Evolutionary conservation across 2,329 filamentous ascomycete genomes (phyloP).

Genomic region (Fusarium subtropicale): DNA sequence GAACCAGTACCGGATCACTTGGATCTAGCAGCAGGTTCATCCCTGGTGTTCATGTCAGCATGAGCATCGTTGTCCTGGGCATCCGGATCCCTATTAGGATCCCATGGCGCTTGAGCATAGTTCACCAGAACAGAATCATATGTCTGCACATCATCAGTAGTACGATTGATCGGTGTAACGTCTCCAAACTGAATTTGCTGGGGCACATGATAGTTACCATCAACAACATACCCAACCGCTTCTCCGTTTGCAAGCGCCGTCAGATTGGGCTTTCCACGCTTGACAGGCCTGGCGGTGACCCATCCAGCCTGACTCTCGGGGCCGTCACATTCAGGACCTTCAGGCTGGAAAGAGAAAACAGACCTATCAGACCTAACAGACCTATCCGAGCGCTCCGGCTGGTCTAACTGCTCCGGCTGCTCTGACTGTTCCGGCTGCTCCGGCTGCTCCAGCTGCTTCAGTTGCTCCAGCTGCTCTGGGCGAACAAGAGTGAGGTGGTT

Average conservation of each 20-base stretch:
- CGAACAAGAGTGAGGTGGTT: neutral
- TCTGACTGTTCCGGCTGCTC: too few relatives aligned
- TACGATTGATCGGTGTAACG: neutral
- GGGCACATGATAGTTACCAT: neutral
- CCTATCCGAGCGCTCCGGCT: too few relatives aligned
- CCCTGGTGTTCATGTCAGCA: neutral
- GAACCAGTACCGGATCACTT: neutral
- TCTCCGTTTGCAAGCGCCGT: neutral
- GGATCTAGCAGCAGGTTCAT: neutral
- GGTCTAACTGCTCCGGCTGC: too few relatives aligned
- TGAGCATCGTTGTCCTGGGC: neutral
- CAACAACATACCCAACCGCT: neutral
- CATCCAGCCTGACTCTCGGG: neutral
- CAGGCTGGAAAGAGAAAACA: neutral
- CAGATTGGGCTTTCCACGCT: neutral
- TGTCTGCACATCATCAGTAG: neutral
- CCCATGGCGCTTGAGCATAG: neutral
- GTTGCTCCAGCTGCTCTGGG: too few relatives aligned
- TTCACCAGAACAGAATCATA: neutral
- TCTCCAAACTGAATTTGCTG: neutral
- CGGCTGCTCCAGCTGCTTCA: too few relatives aligned
- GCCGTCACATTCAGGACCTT: neutral
- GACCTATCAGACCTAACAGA: too few relatives aligned
- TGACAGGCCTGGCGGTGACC: neutral
- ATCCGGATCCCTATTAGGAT: neutral